phyloP scores from a whole-genome alignment of 2,329 filamentous ascomycete species.

The Teratosphaeriaceae sp. region DNA sequence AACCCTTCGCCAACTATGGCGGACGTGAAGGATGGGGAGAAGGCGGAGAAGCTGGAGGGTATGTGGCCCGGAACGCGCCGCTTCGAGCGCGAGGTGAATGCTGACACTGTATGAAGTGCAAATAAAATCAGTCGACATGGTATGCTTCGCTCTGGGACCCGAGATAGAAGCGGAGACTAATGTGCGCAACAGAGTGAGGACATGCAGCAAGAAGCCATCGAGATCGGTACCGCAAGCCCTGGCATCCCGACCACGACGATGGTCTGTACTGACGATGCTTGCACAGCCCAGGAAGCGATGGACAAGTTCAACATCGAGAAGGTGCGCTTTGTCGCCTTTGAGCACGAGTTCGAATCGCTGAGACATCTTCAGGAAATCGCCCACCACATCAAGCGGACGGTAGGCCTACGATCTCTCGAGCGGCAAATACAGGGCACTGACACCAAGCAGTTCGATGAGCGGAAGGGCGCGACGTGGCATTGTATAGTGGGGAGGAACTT shows the following conservation, averaged over 20 bases:
- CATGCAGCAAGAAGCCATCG: slow-evolving; percentile 92
- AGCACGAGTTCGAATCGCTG: slow-evolving; percentile 4
- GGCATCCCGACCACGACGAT: background rate
- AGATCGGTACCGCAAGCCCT: slow-evolving; percentile 66
- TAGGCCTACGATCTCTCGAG: too few species aligned
- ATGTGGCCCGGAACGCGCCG: slow-evolving; percentile 21
- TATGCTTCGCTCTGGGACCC: too few species aligned
- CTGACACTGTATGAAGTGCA: slow-evolving; percentile 40
- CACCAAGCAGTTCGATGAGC: slow-evolving; percentile 75
- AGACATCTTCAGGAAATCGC: slow-evolving; percentile 69
- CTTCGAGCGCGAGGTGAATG: slow-evolving; percentile 5
- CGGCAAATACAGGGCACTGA: too few species aligned
- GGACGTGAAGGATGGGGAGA: slow-evolving; percentile 18
- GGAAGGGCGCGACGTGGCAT: slow-evolving; percentile 98
- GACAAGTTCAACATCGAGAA: slow-evolving; percentile 66
- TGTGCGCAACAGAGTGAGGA: slow-evolving; percentile 68
- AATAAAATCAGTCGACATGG: too few species aligned
- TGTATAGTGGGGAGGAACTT: slow-evolving; percentile 99
- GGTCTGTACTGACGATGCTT: background rate
- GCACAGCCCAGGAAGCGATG: slow-evolving; percentile 62
- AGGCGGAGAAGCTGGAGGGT: slow-evolving; percentile 68
- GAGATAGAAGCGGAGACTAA: slow-evolving; percentile 2
- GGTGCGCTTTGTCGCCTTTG: slow-evolving; percentile 35
- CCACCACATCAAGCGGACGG: slow-evolving; percentile 90
- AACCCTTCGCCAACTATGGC: too few species aligned